Evolutionary conservation across 2,329 filamentous ascomycete species (phyloP), one percentile per base, ranked within the genome.

Genomic region (Cladosporium sp.): DNA sequence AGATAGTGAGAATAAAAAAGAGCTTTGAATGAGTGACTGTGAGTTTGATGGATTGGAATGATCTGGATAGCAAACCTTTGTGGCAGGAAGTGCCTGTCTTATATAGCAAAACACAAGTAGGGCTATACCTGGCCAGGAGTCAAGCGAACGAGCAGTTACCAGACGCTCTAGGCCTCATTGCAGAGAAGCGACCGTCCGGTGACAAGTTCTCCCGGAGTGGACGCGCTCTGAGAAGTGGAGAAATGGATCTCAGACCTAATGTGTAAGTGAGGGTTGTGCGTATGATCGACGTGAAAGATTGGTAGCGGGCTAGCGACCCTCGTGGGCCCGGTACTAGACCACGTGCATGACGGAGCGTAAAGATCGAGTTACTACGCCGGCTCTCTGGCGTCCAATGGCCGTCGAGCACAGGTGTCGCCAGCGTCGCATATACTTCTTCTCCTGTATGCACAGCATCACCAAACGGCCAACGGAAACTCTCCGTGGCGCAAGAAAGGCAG

Each of bases 221-320:
- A 26, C 26, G 18, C 39, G 57, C 57, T 59, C 23, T 48, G 39
- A 32, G 21, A 51, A 49, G 58, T 34, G 58, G 58, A 51, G 58
- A 61, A 34, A 51, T 36, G 6, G 26, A 21, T 51, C 18, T 2
- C 18, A 16, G 18, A 51, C 4, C 6, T 51, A 21, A 18, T 34
- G n/a, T 51, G 21, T 18, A 26, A 51, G 43, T 34, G 26, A 48
- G 57, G n/a, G 23, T 26, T 23, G 13, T 4, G 2, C 25, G 26
- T 30, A 36, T 51, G 58, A 61, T 61, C 58, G 58, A 53, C 43
- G 26, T 51, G 28, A 39, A 34, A 23, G 25, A 36, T 28, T 23
- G 39, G 39, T 46, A 46, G 39, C 39, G 39, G n/a, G 46, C 28
- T 51, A 51, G n/a, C 34, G 36, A 23, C 56, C 56, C 32, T 58